Conservation (phyloP, 1,284 basidiomycete species). For the Apiotrichum gamsii region DNA sequence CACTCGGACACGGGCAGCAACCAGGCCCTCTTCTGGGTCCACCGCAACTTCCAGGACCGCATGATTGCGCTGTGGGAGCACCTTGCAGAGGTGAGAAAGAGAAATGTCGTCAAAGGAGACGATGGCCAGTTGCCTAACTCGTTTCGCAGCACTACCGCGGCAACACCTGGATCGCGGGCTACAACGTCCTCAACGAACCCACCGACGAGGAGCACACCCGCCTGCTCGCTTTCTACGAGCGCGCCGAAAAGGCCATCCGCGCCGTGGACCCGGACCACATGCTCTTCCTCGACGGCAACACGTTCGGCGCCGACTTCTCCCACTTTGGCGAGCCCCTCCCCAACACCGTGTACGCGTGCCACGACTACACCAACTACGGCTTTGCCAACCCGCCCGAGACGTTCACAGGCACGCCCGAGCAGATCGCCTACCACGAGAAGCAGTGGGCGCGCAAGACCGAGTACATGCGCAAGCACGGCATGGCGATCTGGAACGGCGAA, state of each 20-base stretch:
- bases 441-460: conserved; percentile 56
- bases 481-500: conserved; percentile 51
- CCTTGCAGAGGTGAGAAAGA: too few species aligned
- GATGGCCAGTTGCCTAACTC: too few species aligned
- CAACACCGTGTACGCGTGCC: conserved; percentile 56
- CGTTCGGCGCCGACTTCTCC: conserved; percentile 67
- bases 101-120: too few species aligned
- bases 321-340: conserved; percentile 53
- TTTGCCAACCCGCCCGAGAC: conserved; percentile 61
- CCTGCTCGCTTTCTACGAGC: conserved; percentile 59
- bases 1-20: conserved; percentile 38
- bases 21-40: conserved; percentile 56
- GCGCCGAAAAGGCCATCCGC: conserved; percentile 59
- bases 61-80: conserved; percentile 63
- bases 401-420: conserved; percentile 48
- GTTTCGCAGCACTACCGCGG: conserved; percentile 57
- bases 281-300: conserved; percentile 54
- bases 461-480: conserved; percentile 19
- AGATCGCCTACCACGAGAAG: conserved; percentile 49
- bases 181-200: conserved; percentile 72
- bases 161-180: conserved; percentile 59
- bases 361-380: conserved; percentile 61
- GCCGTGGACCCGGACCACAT: conserved; percentile 61
- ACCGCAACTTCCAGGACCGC: conserved; percentile 70
- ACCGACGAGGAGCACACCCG: conserved; percentile 52